Conservation (phyloP, 2,329 filamentous ascomycete genomes). For the Aureobasidium sp. region DNA sequence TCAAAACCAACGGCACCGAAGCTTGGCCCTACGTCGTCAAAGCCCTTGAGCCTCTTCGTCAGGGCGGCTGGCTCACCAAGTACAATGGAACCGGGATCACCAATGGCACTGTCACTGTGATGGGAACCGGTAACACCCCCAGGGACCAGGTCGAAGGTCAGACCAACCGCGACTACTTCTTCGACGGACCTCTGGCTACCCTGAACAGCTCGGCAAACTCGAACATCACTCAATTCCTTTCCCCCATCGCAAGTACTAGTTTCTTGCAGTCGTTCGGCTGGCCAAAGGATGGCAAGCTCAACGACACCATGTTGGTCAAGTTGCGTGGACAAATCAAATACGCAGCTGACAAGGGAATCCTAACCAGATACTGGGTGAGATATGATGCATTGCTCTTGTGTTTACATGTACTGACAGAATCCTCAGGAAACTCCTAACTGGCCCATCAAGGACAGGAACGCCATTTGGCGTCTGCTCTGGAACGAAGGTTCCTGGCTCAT, state of each 20-base stretch:
- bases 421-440: conserved; percentile 39
- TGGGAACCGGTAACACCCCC: conserved; percentile 54
- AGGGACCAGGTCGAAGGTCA: conserved; percentile 42
- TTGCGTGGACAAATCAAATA: conserved; percentile 46
- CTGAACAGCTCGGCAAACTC: conserved; percentile 34
- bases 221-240: conserved; percentile 43
- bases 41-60: conserved; percentile 51
- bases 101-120: conserved; percentile 50
- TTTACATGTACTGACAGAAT: background rate
- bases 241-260: conserved; percentile 49
- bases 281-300: conserved; percentile 33
- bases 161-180: conserved; percentile 50
- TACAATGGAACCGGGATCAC: conserved; percentile 42
- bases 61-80: conserved; percentile 46
- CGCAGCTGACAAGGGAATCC: conserved; percentile 53
- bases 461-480: conserved; percentile 51
- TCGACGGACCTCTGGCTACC: conserved; percentile 48
- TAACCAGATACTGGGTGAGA: conserved; percentile 50
- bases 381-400: background rate
- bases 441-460: conserved; percentile 52
- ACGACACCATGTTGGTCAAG: conserved; percentile 43
- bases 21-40: conserved; percentile 52
- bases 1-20: conserved; percentile 51
- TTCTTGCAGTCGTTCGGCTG: conserved; percentile 40
- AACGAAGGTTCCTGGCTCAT: conserved; percentile 54